Evolutionary conservation across 1,284 basidiomycete species (phyloP), one percentile per base, ranked within the genome.

Genomic region (Mycena citricolor): DNA sequence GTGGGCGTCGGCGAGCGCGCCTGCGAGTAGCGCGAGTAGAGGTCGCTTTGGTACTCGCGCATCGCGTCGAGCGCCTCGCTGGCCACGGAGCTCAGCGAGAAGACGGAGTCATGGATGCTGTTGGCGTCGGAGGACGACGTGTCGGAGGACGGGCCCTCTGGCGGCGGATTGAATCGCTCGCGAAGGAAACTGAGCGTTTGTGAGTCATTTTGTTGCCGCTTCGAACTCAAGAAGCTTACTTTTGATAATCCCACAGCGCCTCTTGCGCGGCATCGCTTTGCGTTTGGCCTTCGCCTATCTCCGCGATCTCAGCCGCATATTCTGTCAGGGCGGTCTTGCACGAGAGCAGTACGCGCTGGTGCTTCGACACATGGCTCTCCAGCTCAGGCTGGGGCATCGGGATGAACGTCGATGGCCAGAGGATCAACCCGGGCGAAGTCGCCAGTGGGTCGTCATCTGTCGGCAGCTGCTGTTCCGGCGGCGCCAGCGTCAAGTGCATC

Each of bases 111-210:
- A 5, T 53, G 54, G 16, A 55, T 46, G 42, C 61, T 61, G n/a
- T 47, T 51, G 17, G 50, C 41, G 31, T 61, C 60, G 23, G 32
- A 32, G 13, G 39, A n/a, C n/a, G n/a, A n/a, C n/a, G n/a, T n/a
- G n/a, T n/a, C n/a, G 4, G 46, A 42, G 42, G 52, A 22, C 54
- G 56, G 19, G 14, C 36, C 44, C 7, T 49, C 44, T 13, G 47
- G 43, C 8, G 58, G 54, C 13, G 56, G 52, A 35, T 63, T 62
- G 46, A 68, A 66, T 17, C 67, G 56, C 41, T 61, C 60, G 3
- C 58, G 61, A n/a, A 68, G 52, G 54, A 69, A 69, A 21, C 67
- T 68, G n/a, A n/a, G n/a, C n/a, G n/a, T n/a, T n/a, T n/a, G n/a
- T n/a, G n/a, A n/a, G n/a, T n/a, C n/a, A n/a, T n/a, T n/a, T n/a